Conservation (phyloP, 2,329 filamentous ascomycete genomes). For the Furcasterigmium furcatum region DNA sequence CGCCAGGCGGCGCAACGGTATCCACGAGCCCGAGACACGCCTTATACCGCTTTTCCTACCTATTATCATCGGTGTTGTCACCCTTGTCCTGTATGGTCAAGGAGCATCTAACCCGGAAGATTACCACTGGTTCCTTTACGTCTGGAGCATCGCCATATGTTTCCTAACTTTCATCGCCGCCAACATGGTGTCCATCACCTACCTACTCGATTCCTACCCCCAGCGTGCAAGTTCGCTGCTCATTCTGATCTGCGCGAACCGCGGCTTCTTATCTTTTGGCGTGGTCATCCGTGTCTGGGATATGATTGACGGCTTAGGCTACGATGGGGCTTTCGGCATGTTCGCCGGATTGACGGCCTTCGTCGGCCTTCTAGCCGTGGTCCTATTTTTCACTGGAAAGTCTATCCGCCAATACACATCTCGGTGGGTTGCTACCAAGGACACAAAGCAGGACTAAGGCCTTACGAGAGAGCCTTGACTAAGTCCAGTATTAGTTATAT, state of each 20-base stretch:
- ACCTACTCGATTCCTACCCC: constrained; percentile 40
- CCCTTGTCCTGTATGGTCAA: constrained; percentile 31
- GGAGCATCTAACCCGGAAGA: constrained; percentile 27
- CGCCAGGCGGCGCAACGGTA: constrained; percentile 28
- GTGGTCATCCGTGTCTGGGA: constrained; percentile 21
- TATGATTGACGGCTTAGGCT: constrained; percentile 21
- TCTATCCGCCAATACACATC: not conserved
- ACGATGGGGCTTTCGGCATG: constrained; percentile 26
- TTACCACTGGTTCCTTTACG: constrained; percentile 29
- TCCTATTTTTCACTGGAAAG: constrained; percentile 18
- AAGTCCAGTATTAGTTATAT: no score
- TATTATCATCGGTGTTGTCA: constrained; percentile 30
- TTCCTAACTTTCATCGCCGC: constrained; percentile 32
- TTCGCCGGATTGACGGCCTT: constrained; percentile 25
- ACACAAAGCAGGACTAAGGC: no score
- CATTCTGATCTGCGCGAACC: constrained; percentile 40
- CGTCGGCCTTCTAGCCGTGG: constrained; percentile 19
- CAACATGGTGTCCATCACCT: constrained; percentile 41
- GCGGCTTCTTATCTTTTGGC: constrained; percentile 42
- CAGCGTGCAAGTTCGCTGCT: constrained; percentile 35
- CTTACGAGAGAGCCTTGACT: no score
- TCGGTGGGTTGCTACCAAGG: not conserved
- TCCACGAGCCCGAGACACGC: constrained; percentile 37
- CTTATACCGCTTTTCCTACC: constrained; percentile 31
- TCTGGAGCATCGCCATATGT: constrained; percentile 20